phyloP scores from a whole-genome alignment of 768 basidiomycete species.

The Calocera viscosa region DNA sequence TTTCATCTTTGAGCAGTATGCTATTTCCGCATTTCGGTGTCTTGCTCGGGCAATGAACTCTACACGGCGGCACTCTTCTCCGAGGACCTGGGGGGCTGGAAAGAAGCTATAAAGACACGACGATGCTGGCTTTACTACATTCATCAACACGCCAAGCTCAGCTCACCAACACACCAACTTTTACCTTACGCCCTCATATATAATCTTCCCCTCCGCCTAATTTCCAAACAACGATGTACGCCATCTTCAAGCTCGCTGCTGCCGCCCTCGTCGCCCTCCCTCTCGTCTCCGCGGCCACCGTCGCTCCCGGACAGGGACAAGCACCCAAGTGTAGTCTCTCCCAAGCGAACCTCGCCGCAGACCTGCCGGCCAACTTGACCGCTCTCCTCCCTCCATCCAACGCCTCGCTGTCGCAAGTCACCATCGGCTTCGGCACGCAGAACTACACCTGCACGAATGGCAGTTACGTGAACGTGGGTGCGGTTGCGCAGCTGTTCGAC shows the following conservation, averaged over 20 bases:
- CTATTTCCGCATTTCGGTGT: too few species aligned
- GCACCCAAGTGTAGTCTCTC: not conserved
- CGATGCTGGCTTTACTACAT: too few species aligned
- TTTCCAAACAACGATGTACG: not conserved
- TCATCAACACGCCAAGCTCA: too few species aligned
- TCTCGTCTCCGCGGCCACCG: not conserved
- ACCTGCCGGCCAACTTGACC: not conserved
- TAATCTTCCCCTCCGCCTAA: not conserved
- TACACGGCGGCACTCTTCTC: too few species aligned
- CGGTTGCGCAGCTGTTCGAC: conserved; percentile 27
- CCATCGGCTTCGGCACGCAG: conserved; percentile 26
- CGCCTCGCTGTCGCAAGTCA: conserved; percentile 20
- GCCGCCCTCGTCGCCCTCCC: not conserved
- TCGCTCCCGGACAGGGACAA: not conserved
- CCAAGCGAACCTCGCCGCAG: not conserved
- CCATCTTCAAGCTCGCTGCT: conserved; percentile 2
- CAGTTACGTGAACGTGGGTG: conserved; percentile 37
- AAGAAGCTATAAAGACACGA: too few species aligned
- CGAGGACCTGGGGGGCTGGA: too few species aligned
- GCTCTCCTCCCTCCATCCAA: conserved; percentile 17
- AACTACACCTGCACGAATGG: conserved; percentile 41
- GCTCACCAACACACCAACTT: not conserved
- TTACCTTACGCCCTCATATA: not conserved
- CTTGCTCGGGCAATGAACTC: too few species aligned
- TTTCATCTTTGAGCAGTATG: too few species aligned